Conservation (phyloP, 306 rosid species). For the Acacia acuminata region DNA sequence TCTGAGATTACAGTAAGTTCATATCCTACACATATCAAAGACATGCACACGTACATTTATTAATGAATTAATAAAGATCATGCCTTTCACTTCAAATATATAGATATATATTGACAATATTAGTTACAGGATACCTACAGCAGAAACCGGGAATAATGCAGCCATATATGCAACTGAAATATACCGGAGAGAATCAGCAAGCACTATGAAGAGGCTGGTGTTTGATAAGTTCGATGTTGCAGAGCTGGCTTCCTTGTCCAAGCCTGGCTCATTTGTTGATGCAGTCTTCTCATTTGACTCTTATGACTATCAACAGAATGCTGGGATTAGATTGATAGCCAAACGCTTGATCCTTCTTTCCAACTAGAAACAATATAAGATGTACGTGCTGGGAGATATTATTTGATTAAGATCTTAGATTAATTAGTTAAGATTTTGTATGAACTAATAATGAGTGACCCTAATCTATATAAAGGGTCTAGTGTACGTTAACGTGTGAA, state of each 20-base stretch:
- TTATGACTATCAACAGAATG: constrained; percentile 81
- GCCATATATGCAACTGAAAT: constrained; percentile 81
- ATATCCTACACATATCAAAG: background rate
- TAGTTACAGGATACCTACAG: constrained; percentile 70
- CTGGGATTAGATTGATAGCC: constrained; percentile 85
- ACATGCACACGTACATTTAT: background rate
- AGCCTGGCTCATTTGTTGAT: constrained; percentile 67
- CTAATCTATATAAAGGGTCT: too few relatives aligned
- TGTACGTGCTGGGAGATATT: too few relatives aligned
- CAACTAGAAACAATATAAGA: constrained; percentile 28
- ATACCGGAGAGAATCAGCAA: constrained; percentile 70
- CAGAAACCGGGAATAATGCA: constrained; percentile 38
- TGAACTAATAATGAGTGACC: too few relatives aligned
- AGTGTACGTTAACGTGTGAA: too few relatives aligned
- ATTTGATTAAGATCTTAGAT: too few relatives aligned
- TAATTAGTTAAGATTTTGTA: too few relatives aligned
- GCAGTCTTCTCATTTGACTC: constrained; percentile 76
- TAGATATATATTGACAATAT: background rate
- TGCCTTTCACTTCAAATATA: background rate
- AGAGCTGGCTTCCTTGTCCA: constrained; percentile 66
- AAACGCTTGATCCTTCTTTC: constrained; percentile 72
- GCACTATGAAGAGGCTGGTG: constrained; percentile 55
- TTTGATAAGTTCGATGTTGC: constrained; percentile 72
- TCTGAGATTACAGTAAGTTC: constrained; percentile 89
- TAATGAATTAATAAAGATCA: too few relatives aligned